Base-by-base conservation (phyloP, 2,329 filamentous ascomycete genomes). In the Pestalotiopsis sp. region DNA sequence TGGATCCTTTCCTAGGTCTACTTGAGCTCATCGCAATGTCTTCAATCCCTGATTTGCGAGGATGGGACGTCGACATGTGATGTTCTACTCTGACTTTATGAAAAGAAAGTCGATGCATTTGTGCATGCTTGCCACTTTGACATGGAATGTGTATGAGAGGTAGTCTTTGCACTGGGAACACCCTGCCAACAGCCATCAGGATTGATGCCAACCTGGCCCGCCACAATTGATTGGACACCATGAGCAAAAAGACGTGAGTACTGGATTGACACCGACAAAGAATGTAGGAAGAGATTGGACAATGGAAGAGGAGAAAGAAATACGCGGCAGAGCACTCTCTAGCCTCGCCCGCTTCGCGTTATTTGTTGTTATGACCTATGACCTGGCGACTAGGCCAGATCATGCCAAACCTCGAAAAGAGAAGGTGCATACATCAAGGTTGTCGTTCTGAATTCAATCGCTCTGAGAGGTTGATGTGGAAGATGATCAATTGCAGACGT, bases 1-100 rank as follows among this genome's bases (percentile, higher is more conserved):
- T 68, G 68, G 6, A 71, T 67, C 66, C 68, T 73, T 17, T 66
- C 63, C 61, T 66, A 17, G 67, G 67, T 27, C 49, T n/a, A 17
- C 36, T 65, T 6, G 25, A 38, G 36, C 14, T 20, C 41, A 36
- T 49, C 31, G 49, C 64, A 59, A 68, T 62, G 27, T 62, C 59
- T 25, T 13, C 25, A 13, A 59, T 25, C 20, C 27, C 56, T n/a
- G 17, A 25, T 59, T 25, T 59, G 6, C 31, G 31, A 36, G 5
- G 5, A 9, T 36, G 31, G 31, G 31, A 36, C 31, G 31, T 36
- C 31, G 6, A 36, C 31, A 9, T 11, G 31, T 36, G 7, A 27
- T 4, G 27, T 27, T 27, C 27, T 27, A 27, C 27, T 27, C 4
- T 27, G 27, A 4, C 27, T 27, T 41, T 41, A 11, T 41, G 39